Percentiles rank a stretch among this genome's conserved stretches.
These are phyloP conservation scores for Mycena olivaceomarginata DNA, from an alignment of 768 basidiomycete species.

Conservation along the genomic window DNA sequence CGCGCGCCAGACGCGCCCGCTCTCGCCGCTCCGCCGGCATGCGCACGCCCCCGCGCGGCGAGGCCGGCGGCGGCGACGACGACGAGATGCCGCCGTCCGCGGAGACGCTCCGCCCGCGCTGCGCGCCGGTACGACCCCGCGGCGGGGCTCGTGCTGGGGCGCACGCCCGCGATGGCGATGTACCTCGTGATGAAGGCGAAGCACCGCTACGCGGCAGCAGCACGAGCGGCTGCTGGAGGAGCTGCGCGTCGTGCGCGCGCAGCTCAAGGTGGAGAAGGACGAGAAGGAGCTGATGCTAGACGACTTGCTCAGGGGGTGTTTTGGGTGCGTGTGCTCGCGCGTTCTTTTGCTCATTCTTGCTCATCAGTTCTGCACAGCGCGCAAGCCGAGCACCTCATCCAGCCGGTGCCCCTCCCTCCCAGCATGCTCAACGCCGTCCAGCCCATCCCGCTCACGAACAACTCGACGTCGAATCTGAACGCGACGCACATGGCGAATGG, in stretches of 20 bases:
- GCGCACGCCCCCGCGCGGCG: constrained; percentile 43
- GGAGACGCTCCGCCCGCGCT: constrained; percentile 77
- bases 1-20: background rate
- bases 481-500: constrained; percentile 38
- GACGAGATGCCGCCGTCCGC: constrained; percentile 59
- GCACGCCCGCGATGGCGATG: constrained; percentile 81
- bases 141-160: constrained; percentile 80
- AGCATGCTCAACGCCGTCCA: constrained; percentile 28
- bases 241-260: constrained; percentile 71
- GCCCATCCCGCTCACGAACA: constrained; percentile 20
- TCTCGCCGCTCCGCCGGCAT: constrained; percentile 40
- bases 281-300: constrained; percentile 81
- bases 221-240: constrained; percentile 82
- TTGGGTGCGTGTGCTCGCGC: constrained; percentile 66
- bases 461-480: constrained; percentile 33
- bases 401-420: constrained; percentile 38
- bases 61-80: constrained; percentile 51
- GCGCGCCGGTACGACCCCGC: constrained; percentile 68
- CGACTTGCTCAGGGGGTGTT: constrained; percentile 65
- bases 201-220: constrained; percentile 79
- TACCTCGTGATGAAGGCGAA: constrained; percentile 89
- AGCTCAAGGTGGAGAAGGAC: constrained; percentile 71
- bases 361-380: constrained; percentile 32
- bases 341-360: constrained; percentile 16
- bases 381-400: constrained; percentile 42